Percentiles rank a stretch among this genome's conserved stretches.
Evolutionary conservation across 1,139 yeast species (phyloP).

Genomic region (Yarrowia galli): DNA sequence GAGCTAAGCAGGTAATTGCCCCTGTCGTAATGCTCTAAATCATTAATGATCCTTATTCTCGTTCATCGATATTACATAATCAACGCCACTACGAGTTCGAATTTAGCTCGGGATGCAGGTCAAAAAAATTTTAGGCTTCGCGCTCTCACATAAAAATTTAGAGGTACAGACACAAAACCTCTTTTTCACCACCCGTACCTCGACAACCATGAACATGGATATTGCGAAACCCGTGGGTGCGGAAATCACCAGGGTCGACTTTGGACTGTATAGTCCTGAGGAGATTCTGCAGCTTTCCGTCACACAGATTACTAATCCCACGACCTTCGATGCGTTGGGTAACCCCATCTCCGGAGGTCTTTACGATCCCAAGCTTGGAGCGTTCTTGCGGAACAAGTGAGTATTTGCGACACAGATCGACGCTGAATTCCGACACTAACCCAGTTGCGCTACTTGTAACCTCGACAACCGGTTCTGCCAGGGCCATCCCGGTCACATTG

Average conservation of each 20-base stretch:
- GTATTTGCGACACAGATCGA: slow-evolving; percentile 39
- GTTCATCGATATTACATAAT: neutral
- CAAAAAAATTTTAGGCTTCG: slow-evolving; percentile 29
- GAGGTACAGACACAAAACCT: slow-evolving; percentile 1
- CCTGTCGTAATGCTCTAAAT: neutral
- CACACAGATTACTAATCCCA: slow-evolving; percentile 93
- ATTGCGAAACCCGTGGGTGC: slow-evolving; percentile 96
- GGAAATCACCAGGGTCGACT: slow-evolving; percentile 90
- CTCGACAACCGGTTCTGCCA: slow-evolving; percentile 94
- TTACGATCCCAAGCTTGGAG: slow-evolving; percentile 93
- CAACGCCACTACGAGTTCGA: slow-evolving; percentile 1
- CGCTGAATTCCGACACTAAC: neutral
- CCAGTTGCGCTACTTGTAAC: slow-evolving; percentile 91
- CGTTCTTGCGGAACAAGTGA: slow-evolving; percentile 76
- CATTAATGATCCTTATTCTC: neutral
- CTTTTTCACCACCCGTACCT: slow-evolving; percentile 5
- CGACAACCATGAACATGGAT: slow-evolving; percentile 64
- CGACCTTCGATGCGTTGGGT: slow-evolving; percentile 92
- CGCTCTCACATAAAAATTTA: slow-evolving; percentile 11
- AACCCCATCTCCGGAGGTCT: slow-evolving; percentile 95
- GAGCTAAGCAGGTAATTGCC: neutral
- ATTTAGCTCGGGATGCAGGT: slow-evolving; percentile 6
- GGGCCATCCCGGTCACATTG: slow-evolving; percentile 98
- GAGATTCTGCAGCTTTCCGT: slow-evolving; percentile 90
- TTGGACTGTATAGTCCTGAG: slow-evolving; percentile 79